phyloP scores from a whole-genome alignment of 2,329 filamentous ascomycete species.

The Diaporthe sp. region DNA sequence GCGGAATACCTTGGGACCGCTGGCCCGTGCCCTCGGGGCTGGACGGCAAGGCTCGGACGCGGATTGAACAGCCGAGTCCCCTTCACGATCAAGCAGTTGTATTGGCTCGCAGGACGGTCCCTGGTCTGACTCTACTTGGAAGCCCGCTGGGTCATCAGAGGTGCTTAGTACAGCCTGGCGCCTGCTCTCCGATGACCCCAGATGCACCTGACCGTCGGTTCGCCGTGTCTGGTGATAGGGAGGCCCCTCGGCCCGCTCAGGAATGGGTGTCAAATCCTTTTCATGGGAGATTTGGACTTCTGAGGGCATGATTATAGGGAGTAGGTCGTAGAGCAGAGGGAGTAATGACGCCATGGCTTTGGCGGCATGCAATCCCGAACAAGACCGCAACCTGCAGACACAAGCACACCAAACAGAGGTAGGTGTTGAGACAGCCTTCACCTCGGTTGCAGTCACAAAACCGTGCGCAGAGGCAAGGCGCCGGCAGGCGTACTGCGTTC shows the following conservation, averaged over 20 bases:
- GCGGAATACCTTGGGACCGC: slow-evolving; percentile 52
- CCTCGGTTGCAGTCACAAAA: background rate
- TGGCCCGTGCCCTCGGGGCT: slow-evolving; percentile 47
- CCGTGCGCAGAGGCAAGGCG: background rate
- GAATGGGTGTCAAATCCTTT: slow-evolving; percentile 21
- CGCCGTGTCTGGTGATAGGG: slow-evolving; percentile 20
- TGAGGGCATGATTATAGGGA: slow-evolving; percentile 72
- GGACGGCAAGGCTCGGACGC: background rate
- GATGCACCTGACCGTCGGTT: slow-evolving; percentile 34
- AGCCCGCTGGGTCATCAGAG: slow-evolving; percentile 10
- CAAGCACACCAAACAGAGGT: background rate
- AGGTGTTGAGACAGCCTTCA: background rate
- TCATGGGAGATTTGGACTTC: slow-evolving; percentile 70
- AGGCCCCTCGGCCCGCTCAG: slow-evolving; percentile 31
- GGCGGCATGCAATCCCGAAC: background rate
- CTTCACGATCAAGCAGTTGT: slow-evolving; percentile 38
- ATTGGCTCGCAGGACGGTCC: slow-evolving; percentile 55
- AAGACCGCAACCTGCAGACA: background rate
- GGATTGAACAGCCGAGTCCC: background rate
- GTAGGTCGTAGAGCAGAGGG: slow-evolving; percentile 69
- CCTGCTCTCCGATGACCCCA: slow-evolving; percentile 42
- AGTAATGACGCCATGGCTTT: slow-evolving; percentile 65
- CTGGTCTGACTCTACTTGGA: slow-evolving; percentile 2
- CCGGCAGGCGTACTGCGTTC: background rate
- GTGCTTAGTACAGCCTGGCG: background rate